Percentiles rank a stretch among this genome's conserved stretches.
These are phyloP conservation scores for Ceratobasidium sp. DNA, from an alignment of 1,284 basidiomycete genomes.

Conservation along the genomic window DNA sequence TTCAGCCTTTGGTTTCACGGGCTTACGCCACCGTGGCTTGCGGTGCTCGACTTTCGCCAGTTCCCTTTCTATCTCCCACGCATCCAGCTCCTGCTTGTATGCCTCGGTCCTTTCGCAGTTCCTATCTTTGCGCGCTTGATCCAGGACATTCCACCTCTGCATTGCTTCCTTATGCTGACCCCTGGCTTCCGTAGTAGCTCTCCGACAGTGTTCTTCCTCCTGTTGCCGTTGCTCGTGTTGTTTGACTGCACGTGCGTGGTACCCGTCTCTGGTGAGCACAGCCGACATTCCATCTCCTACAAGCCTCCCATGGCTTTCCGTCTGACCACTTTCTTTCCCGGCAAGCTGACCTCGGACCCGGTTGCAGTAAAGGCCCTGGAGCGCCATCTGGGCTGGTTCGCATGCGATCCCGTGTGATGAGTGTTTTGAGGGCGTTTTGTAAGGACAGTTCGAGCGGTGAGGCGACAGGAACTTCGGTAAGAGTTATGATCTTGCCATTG, in stretches of 20 bases:
- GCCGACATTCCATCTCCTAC: conserved; percentile 9
- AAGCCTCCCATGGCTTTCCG: neutral
- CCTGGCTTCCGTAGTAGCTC: neutral
- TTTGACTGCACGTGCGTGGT: neutral
- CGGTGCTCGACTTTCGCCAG: neutral
- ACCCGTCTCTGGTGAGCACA: conserved; percentile 1
- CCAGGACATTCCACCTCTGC: neutral
- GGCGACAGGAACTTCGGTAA: no score
- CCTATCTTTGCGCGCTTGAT: neutral
- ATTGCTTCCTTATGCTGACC: neutral
- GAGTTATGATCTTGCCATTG: no score
- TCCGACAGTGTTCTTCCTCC: neutral
- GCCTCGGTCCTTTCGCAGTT: neutral
- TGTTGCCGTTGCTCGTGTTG: neutral
- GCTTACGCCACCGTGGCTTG: neutral
- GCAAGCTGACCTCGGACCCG: neutral
- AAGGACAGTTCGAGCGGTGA: no score
- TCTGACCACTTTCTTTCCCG: neutral
- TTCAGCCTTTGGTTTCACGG: neutral
- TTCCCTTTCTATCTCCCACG: neutral
- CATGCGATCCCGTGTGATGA: neutral
- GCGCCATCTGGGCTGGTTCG: neutral
- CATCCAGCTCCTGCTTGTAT: neutral
- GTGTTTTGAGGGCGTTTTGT: neutral
- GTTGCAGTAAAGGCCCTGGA: neutral